phyloP scores from a whole-genome alignment of 352 stramenopile species.

The Blastocystis sp. region DNA sequence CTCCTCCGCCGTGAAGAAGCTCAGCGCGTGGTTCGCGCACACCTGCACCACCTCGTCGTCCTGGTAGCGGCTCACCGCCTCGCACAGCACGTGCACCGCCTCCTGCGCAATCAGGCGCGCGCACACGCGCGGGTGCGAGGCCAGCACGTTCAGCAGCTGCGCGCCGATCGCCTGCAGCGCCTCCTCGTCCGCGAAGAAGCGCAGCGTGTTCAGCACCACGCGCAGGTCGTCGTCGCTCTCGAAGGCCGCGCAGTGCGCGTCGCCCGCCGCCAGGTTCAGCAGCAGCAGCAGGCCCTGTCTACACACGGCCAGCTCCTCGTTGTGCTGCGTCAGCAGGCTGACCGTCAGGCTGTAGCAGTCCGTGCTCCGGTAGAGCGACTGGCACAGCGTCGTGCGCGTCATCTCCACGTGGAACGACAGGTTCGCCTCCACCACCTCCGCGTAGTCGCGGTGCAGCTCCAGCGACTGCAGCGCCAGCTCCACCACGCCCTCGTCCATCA shows the following conservation, averaged over 20 bases:
- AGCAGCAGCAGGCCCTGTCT: conserved; percentile 32
- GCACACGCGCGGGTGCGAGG: background rate
- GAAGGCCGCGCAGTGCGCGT: conserved; percentile 8
- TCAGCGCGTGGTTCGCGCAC: conserved; percentile 31
- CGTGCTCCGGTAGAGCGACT: conserved; percentile 14
- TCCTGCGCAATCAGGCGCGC: conserved; percentile 33
- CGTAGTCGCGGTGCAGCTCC: background rate
- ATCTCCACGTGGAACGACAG: conserved; percentile 66
- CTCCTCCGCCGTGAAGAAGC: background rate
- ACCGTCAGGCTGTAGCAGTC: conserved; percentile 41
- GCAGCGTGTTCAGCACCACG: conserved; percentile 40
- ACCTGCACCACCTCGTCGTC: conserved; percentile 15
- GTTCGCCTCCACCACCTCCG: conserved; percentile 6
- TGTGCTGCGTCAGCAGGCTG: background rate
- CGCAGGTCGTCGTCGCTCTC: conserved; percentile 22
- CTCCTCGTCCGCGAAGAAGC: conserved; percentile 3
- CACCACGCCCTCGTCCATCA: conserved; percentile 20
- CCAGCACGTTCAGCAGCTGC: conserved; percentile 30
- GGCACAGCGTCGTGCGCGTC: conserved; percentile 3
- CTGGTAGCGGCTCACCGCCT: background rate
- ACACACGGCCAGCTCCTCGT: conserved; percentile 13
- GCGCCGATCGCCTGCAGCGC: conserved; percentile 19
- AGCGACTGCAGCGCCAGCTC: conserved; percentile 28
- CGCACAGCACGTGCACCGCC: conserved; percentile 55
- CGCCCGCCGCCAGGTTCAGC: conserved; percentile 34